These are phyloP conservation scores for Fusarium sp. DNA, from an alignment of 2,329 filamentous ascomycete species.

Conservation along the genomic window DNA sequence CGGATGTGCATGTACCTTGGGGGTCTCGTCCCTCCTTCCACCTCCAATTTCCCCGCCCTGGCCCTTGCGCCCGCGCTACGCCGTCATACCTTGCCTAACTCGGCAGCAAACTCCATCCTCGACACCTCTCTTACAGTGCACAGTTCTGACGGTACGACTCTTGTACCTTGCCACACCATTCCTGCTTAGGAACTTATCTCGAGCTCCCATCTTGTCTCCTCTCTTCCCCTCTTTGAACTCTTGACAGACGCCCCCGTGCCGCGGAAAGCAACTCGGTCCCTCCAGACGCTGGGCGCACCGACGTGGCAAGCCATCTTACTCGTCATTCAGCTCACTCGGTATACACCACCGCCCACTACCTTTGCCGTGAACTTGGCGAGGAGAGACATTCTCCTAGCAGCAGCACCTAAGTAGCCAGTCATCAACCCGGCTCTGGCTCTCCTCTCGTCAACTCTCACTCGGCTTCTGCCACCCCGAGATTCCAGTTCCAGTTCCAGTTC, in stretches of 20 bases:
- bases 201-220: constrained; percentile 22
- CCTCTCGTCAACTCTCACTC: constrained; percentile 10
- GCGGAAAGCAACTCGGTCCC: neutral
- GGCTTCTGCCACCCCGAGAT: constrained; percentile 30
- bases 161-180: constrained; percentile 37
- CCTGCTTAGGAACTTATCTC: constrained; percentile 12
- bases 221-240: constrained; percentile 36
- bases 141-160: constrained; percentile 9
- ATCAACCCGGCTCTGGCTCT: constrained; percentile 1
- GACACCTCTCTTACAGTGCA: constrained; percentile 16
- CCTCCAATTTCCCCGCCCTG: constrained; percentile 48
- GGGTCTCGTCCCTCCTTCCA: constrained; percentile 29
- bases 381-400: neutral
- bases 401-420: neutral
- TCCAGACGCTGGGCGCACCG: constrained; percentile 7
- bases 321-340: constrained; percentile 19
- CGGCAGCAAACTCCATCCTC: constrained; percentile 18
- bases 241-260: constrained; percentile 17
- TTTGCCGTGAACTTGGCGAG: neutral
- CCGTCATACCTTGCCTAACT: constrained; percentile 34
- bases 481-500: constrained; percentile 8
- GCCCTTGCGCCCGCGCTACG: constrained; percentile 46
- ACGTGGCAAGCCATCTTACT: constrained; percentile 31
- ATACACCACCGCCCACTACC: neutral
- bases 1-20: constrained; percentile 21